phyloP scores from a whole-genome alignment of 2,329 filamentous ascomycete species.

The Ophiocordyceps robertsii region DNA sequence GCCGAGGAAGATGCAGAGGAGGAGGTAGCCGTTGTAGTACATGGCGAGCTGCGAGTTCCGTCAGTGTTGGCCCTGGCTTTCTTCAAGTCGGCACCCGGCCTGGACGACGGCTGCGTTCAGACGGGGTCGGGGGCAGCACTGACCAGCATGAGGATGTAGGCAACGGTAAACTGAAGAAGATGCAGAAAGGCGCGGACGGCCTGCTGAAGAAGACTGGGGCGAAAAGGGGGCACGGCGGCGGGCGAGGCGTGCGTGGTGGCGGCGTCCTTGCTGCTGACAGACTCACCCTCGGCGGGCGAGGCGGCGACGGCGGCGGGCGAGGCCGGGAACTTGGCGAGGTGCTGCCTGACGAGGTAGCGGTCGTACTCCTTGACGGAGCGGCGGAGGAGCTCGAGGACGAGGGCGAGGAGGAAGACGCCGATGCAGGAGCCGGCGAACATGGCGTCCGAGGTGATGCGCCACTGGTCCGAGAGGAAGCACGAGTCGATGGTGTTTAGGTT shows the following conservation, averaged over 20 bases:
- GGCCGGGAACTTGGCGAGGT: slow-evolving; percentile 20
- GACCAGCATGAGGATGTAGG: slow-evolving; percentile 64
- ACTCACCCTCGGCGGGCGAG: slow-evolving; percentile 4
- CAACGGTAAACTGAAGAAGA: slow-evolving; percentile 57
- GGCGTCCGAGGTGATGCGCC: slow-evolving; percentile 55
- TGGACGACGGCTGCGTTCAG: neutral
- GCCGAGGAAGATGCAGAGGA: slow-evolving; percentile 70
- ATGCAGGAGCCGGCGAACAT: slow-evolving; percentile 75
- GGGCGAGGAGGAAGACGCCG: slow-evolving; percentile 60
- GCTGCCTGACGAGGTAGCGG: slow-evolving; percentile 44
- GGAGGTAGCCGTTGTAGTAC: slow-evolving; percentile 60
- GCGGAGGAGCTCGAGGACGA: slow-evolving; percentile 59
- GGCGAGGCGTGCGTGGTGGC: slow-evolving; percentile 1
- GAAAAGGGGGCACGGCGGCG: slow-evolving; percentile 21
- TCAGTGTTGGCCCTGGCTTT: neutral
- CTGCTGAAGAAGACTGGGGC: slow-evolving; percentile 53
- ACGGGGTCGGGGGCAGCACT: neutral
- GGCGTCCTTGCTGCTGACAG: slow-evolving; percentile 10
- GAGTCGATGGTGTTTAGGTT: slow-evolving; percentile 63
- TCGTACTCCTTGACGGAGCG: slow-evolving; percentile 62
- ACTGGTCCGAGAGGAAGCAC: slow-evolving; percentile 54
- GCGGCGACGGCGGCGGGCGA: slow-evolving; percentile 3
- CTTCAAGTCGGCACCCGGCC: no score
- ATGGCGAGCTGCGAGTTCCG: slow-evolving; percentile 27
- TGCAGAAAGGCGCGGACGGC: slow-evolving; percentile 52